Conservation (phyloP, 2,329 filamentous ascomycete species). For the Fusarium sp. region DNA sequence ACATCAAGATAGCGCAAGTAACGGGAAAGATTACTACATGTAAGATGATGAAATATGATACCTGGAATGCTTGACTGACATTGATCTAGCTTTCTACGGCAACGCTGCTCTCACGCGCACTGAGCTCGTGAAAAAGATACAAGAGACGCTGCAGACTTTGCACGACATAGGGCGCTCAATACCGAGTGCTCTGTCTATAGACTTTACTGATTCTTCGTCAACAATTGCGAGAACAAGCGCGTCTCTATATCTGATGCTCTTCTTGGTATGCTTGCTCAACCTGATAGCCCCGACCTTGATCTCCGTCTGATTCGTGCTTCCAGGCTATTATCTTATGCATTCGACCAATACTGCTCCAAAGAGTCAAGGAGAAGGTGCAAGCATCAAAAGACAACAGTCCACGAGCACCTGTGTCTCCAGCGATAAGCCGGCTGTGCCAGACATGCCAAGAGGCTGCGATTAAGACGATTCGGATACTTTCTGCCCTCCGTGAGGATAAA, state of each 20-base stretch:
- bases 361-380: conserved; percentile 46
- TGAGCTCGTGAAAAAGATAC: conserved; percentile 44
- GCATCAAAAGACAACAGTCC: conserved; percentile 15
- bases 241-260: conserved; percentile 45
- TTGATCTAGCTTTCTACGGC: conserved; percentile 39
- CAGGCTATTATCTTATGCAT: conserved; percentile 48
- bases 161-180: conserved; percentile 45
- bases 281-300: not conserved
- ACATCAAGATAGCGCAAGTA: conserved; percentile 43
- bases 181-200: conserved; percentile 34
- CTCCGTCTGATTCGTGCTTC: not conserved
- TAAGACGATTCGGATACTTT: conserved; percentile 43
- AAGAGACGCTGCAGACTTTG: conserved; percentile 29
- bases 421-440: conserved; percentile 37
- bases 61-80: not conserved
- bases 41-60: not conserved
- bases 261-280: conserved; percentile 30
- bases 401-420: conserved; percentile 24
- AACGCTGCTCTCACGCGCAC: conserved; percentile 39
- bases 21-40: conserved; percentile 47
- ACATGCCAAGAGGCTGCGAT: conserved; percentile 44
- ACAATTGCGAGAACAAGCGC: conserved; percentile 41
- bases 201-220: conserved; percentile 37
- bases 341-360: conserved; percentile 43
- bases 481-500: conserved; percentile 35